A percentile compares a stretch with the other conserved stretches of the same genome.
Evolutionary conservation across 352 stramenopile genomes (phyloP).

Genomic region (Blastocystis sp.): DNA sequence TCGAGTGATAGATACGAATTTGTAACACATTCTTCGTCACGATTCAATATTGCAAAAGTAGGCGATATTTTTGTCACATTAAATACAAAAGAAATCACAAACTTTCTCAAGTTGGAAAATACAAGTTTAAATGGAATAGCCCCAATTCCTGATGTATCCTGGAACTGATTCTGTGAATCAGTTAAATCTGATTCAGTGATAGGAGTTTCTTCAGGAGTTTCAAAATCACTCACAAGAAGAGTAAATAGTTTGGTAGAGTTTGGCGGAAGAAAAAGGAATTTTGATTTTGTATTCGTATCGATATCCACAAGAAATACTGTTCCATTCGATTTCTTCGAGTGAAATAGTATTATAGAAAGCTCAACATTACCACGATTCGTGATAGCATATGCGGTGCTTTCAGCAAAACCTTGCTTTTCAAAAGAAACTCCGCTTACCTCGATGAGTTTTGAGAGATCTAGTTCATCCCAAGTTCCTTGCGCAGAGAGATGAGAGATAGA

Average conservation of each 20-base stretch:
- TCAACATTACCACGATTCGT: constrained; percentile 39
- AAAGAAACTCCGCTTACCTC: not conserved
- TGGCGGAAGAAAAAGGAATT: not conserved
- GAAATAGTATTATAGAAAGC: not conserved
- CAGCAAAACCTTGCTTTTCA: not conserved
- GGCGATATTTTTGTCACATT: not conserved
- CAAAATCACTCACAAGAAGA: not conserved
- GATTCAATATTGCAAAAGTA: not conserved
- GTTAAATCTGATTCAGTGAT: not conserved
- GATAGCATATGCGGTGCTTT: not conserved
- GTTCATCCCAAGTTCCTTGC: not conserved
- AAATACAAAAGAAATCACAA: not conserved
- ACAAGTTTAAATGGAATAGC: not conserved
- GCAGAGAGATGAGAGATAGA: not conserved
- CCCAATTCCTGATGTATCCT: not conserved
- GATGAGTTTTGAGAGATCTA: not conserved
- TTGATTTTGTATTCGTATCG: not conserved
- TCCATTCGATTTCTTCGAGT: not conserved
- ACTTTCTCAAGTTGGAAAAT: constrained; percentile 30
- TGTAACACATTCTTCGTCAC: not conserved
- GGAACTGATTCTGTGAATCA: not conserved
- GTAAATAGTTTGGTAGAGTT: not conserved
- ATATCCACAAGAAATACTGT: not conserved
- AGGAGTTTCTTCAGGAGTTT: not conserved
- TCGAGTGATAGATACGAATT: not conserved